Evolutionary conservation across 2,329 filamentous ascomycete species (phyloP).

Genomic region (Grosmannia huntii): DNA sequence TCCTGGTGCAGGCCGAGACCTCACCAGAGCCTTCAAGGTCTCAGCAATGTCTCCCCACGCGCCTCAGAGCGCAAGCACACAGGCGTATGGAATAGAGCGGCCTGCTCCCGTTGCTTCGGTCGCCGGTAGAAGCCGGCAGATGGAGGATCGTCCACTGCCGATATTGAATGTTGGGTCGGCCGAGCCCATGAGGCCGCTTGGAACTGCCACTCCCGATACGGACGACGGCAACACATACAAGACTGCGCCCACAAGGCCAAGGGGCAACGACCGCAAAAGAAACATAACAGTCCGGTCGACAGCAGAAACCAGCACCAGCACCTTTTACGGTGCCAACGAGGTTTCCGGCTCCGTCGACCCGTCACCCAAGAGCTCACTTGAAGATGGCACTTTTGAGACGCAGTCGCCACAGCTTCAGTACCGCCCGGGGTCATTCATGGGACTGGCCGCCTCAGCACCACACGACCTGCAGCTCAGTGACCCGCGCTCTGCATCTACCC

Average conservation of each 20-base stretch:
- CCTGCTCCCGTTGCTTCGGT: neutral
- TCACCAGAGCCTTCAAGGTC: slow-evolving; percentile 21
- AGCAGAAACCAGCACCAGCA: slow-evolving; percentile 42
- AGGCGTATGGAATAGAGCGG: neutral
- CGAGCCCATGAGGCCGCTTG: neutral
- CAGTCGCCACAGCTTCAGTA: slow-evolving; percentile 46
- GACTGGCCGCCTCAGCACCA: neutral
- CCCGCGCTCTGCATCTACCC: slow-evolving; percentile 33
- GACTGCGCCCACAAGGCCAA: slow-evolving; percentile 9
- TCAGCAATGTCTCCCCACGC: slow-evolving; percentile 27
- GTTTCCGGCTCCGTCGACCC: slow-evolving; percentile 27
- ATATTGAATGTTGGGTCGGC: slow-evolving; percentile 1
- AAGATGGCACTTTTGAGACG: slow-evolving; percentile 27
- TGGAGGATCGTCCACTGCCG: slow-evolving; percentile 8
- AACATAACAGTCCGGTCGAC: slow-evolving; percentile 42
- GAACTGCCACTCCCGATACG: slow-evolving; percentile 12
- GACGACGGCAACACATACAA: slow-evolving; percentile 21
- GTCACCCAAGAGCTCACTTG: slow-evolving; percentile 39
- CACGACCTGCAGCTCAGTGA: slow-evolving; percentile 26
- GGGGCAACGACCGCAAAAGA: slow-evolving; percentile 21
- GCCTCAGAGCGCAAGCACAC: slow-evolving; percentile 11
- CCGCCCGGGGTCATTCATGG: slow-evolving; percentile 37
- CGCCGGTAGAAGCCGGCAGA: neutral
- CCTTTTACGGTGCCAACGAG: slow-evolving; percentile 38
- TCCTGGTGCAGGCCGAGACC: slow-evolving; percentile 15